A percentile compares a stretch with the other conserved stretches of the same genome.
phyloP scores from a whole-genome alignment of 805 yeast species.

The Kluyveromyces nonfermentans region DNA sequence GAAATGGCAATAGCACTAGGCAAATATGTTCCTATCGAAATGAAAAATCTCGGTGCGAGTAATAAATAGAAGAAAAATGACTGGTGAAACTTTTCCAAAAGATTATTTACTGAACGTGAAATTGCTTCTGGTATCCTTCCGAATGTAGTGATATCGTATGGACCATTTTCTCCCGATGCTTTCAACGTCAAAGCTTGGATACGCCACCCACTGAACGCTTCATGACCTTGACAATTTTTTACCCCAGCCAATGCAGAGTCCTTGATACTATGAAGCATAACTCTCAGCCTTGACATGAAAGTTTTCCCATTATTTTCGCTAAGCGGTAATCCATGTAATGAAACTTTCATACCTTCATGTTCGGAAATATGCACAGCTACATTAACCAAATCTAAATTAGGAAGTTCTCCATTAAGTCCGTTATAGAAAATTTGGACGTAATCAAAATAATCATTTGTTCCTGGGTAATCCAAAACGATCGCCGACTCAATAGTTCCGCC shows the following conservation, averaged over 20 bases:
- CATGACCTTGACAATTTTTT: slow-evolving; percentile 57
- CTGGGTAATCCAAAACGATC: slow-evolving; percentile 69
- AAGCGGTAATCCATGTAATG: slow-evolving; percentile 51
- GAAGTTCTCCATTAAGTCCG: slow-evolving; percentile 92
- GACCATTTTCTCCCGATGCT: slow-evolving; percentile 53
- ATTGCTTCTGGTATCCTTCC: slow-evolving; percentile 86
- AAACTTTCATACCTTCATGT: slow-evolving; percentile 65
- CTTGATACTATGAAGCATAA: slow-evolving; percentile 56
- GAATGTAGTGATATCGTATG: slow-evolving; percentile 75
- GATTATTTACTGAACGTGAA: slow-evolving; percentile 81
- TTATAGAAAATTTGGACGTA: slow-evolving; percentile 68
- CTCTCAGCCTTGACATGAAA: slow-evolving; percentile 47
- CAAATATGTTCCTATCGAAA: slow-evolving; percentile 86
- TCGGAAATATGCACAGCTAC: slow-evolving; percentile 64
- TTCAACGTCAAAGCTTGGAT: slow-evolving; percentile 79
- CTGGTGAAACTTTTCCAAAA: slow-evolving; percentile 93
- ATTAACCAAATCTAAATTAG: slow-evolving; percentile 84
- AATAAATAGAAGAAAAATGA: slow-evolving; percentile 88
- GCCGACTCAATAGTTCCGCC: slow-evolving; percentile 95
- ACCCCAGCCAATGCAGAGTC: slow-evolving; percentile 67
- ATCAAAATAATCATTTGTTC: slow-evolving; percentile 56
- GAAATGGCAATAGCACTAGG: slow-evolving; percentile 77
- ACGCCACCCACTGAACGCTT: slow-evolving; percentile 93
- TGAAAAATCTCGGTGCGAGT: slow-evolving; percentile 69
- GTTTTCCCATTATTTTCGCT: slow-evolving; percentile 35